phyloP scores from a whole-genome alignment of 352 stramenopile genomes.

The Globisporangium paddicum region DNA sequence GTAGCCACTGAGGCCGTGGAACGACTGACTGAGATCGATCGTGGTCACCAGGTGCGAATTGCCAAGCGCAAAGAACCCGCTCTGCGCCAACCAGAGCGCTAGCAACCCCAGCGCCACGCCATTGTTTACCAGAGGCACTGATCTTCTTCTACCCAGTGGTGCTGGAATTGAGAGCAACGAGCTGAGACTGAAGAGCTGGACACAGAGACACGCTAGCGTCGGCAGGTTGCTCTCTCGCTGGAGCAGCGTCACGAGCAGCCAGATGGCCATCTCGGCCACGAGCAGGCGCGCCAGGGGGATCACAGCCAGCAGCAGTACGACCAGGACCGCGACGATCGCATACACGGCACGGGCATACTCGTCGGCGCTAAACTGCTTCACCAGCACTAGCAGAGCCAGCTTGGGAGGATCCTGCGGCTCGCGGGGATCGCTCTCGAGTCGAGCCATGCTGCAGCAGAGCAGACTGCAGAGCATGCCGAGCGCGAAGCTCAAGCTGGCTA shows the following conservation, averaged over 20 bases:
- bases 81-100: slow-evolving; percentile 47
- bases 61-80: slow-evolving; percentile 79
- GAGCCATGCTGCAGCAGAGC: slow-evolving; percentile 12
- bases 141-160: background rate
- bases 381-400: background rate
- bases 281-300: slow-evolving; percentile 9
- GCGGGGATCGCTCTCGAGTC: background rate
- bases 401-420: background rate
- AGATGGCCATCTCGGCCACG: slow-evolving; percentile 45
- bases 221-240: slow-evolving; percentile 60
- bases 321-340: slow-evolving; percentile 9
- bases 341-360: slow-evolving; percentile 51
- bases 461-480: slow-evolving; percentile 23
- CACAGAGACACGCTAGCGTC: slow-evolving; percentile 46
- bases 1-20: slow-evolving; percentile 74
- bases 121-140: slow-evolving; percentile 2
- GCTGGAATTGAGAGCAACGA: slow-evolving; percentile 20
- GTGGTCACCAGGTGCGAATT: slow-evolving; percentile 89
- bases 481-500: slow-evolving; percentile 15
- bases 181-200: slow-evolving; percentile 34
- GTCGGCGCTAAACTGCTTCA: slow-evolving; percentile 22
- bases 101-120: slow-evolving; percentile 21
- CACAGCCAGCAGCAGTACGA: slow-evolving; percentile 6
- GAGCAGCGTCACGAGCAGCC: slow-evolving; percentile 53
- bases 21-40: slow-evolving; percentile 87